Conservation (phyloP, 768 basidiomycete genomes). For the Dioszegia hungarica region DNA sequence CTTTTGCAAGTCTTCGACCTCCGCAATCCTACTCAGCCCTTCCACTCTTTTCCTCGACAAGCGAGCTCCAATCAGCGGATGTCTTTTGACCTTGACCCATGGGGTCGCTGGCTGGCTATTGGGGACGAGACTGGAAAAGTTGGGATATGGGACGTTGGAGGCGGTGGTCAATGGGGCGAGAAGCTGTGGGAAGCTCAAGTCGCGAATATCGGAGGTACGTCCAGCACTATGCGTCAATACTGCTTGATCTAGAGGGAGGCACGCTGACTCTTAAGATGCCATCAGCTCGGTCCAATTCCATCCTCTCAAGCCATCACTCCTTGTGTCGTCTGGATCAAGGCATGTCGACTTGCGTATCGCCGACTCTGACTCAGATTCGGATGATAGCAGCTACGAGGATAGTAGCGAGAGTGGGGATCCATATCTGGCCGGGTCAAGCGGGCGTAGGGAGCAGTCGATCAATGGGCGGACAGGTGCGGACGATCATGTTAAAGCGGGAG, state of each 20-base stretch:
- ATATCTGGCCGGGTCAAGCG: not conserved
- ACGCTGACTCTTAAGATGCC: constrained; percentile 42
- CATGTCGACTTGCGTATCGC: constrained; percentile 50
- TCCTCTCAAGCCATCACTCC: constrained; percentile 57
- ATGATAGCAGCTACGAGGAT: constrained; percentile 18
- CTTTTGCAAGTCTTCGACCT: constrained; percentile 74
- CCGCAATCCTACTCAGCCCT: constrained; percentile 56
- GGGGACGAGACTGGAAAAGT: constrained; percentile 62
- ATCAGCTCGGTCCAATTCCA: constrained; percentile 71
- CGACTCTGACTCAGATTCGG: constrained; percentile 6
- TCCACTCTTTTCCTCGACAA: constrained; percentile 48
- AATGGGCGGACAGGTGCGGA: no score
- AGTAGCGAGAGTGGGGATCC: constrained; percentile 8
- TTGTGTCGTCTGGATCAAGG: constrained; percentile 74
- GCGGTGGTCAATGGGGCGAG: constrained; percentile 1
- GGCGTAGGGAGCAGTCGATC: no score
- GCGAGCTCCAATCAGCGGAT: constrained; percentile 69
- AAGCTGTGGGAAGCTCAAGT: not conserved
- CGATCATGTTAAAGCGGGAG: no score
- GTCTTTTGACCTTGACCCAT: constrained; percentile 69
- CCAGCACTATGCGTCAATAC: not conserved
- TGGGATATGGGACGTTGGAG: not conserved
- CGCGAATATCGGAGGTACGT: not conserved
- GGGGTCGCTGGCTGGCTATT: constrained; percentile 60
- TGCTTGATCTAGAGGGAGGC: not conserved